phyloP scores from a whole-genome alignment of 75 land plant genomes.

The Selaginella moellendorffii region DNA sequence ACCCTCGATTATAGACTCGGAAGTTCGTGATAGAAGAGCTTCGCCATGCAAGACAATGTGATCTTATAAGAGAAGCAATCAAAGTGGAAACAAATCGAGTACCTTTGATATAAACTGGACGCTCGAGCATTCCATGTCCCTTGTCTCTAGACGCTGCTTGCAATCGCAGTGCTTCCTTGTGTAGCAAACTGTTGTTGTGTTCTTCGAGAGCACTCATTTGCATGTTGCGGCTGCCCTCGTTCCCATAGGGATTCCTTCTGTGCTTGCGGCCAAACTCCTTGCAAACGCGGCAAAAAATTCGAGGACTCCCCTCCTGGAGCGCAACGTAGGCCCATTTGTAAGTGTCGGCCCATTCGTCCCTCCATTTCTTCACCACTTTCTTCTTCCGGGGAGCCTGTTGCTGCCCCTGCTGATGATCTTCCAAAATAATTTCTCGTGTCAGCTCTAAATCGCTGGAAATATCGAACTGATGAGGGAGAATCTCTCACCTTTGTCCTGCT shows the following conservation, averaged over 20 bases:
- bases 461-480: background rate
- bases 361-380: conserved; percentile 8
- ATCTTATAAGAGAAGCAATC: background rate
- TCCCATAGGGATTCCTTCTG: conserved; percentile 4
- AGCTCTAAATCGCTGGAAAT: too few relatives aligned
- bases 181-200: conserved; percentile 8
- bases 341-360: conserved; percentile 9
- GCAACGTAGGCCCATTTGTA: conserved; percentile 2
- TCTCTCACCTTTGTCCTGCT: background rate
- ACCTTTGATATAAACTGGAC: conserved; percentile 7
- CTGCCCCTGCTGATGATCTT: too few relatives aligned
- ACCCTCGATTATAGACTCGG: background rate
- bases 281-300: conserved; percentile 1
- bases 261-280: conserved; percentile 7
- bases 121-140: background rate
- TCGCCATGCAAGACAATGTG: background rate
- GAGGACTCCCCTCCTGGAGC: background rate
- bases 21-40: background rate
- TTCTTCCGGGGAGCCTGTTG: background rate
- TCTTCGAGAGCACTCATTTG: conserved; percentile 9
- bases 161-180: conserved; percentile 3
- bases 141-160: background rate
- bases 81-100: too few relatives aligned
- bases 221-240: conserved; percentile 2
- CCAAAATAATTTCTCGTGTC: too few relatives aligned